Conservation (phyloP, 305 asterid genomes). For the Plantago coronopus region DNA sequence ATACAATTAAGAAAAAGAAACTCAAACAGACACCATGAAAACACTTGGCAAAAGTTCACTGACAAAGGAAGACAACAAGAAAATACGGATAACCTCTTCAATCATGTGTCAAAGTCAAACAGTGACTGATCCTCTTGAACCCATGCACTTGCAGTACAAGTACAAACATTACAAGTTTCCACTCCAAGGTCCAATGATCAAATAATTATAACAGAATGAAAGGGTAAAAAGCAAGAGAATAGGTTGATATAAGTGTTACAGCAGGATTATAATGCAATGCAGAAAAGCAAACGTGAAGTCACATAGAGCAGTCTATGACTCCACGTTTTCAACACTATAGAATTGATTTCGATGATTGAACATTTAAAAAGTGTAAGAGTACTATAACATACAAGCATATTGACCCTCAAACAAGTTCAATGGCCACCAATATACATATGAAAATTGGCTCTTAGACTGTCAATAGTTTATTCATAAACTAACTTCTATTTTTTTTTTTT, state of each 20-base stretch:
- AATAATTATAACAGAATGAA: background rate
- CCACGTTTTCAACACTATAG: background rate
- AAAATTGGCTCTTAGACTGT: no score
- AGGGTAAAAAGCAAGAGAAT: background rate
- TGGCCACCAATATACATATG: no score
- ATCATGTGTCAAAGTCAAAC: background rate
- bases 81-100: background rate
- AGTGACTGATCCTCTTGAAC: background rate
- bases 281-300: background rate
- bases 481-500: no score
- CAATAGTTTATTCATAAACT: no score
- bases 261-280: no score
- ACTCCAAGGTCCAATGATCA: background rate
- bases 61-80: background rate
- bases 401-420: no score
- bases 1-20: background rate
- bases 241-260: background rate
- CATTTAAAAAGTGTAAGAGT: no score
- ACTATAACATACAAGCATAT: no score
- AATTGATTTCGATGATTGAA: no score
- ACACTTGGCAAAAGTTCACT: background rate
- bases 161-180: background rate
- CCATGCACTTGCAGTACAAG: background rate
- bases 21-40: background rate
- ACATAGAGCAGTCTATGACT: background rate